These are phyloP conservation scores for Xylariaceae sp. DNA, from an alignment of 2,329 filamentous ascomycete species.

Conservation along the genomic window DNA sequence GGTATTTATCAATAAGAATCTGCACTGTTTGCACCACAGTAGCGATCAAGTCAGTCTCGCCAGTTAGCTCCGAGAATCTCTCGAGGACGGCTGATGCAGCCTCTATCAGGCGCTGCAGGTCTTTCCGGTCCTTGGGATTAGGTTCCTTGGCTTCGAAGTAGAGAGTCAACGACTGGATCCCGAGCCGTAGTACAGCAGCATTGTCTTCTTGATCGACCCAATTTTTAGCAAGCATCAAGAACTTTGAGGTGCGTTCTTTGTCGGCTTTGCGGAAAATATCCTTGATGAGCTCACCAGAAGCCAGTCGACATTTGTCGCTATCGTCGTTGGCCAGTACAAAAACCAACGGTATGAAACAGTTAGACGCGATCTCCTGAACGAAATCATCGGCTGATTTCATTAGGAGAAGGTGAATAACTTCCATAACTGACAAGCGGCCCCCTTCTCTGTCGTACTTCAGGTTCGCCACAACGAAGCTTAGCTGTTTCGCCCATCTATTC, in stretches of 20 bases:
- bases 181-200: slow-evolving; percentile 63
- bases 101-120: slow-evolving; percentile 59
- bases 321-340: slow-evolving; percentile 87
- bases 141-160: slow-evolving; percentile 70
- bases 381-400: slow-evolving; percentile 79
- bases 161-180: slow-evolving; percentile 75
- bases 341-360: slow-evolving; percentile 81
- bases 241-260: slow-evolving; percentile 64
- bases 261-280: slow-evolving; percentile 77
- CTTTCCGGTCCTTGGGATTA: slow-evolving; percentile 58
- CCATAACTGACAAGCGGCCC: slow-evolving; percentile 88
- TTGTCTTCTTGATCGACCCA: slow-evolving; percentile 79
- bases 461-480: slow-evolving; percentile 85
- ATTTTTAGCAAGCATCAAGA: slow-evolving; percentile 64
- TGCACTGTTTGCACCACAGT: slow-evolving; percentile 66
- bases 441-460: slow-evolving; percentile 85
- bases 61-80: slow-evolving; percentile 47
- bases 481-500: slow-evolving; percentile 81
- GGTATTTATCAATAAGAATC: slow-evolving; percentile 63
- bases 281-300: slow-evolving; percentile 75
- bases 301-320: slow-evolving; percentile 75
- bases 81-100: slow-evolving; percentile 50
- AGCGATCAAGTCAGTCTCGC: slow-evolving; percentile 69
- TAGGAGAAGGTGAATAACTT: slow-evolving; percentile 81
- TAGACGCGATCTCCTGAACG: slow-evolving; percentile 74